phyloP scores from a whole-genome alignment of 2,329 filamentous ascomycete genomes.

The Tolypocladium album region DNA sequence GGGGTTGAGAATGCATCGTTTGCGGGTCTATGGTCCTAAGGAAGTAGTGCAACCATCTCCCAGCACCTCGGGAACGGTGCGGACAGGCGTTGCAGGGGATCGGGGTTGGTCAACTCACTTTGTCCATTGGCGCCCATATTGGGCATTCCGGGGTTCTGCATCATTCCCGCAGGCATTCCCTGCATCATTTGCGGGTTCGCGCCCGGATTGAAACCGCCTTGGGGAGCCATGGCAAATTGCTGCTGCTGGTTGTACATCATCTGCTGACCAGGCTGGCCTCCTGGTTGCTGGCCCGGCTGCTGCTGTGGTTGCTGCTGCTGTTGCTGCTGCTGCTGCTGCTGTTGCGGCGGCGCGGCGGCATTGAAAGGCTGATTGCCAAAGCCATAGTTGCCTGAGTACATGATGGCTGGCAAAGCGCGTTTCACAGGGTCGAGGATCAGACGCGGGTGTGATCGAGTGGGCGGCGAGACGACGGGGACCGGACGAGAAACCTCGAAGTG shows the following conservation, averaged over 20 bases:
- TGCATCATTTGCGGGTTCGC: slow-evolving; percentile 46
- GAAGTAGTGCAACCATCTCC: background rate
- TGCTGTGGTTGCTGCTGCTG: slow-evolving; percentile 33
- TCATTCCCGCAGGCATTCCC: slow-evolving; percentile 46
- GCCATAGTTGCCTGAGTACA: slow-evolving; percentile 46
- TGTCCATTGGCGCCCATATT: slow-evolving; percentile 50
- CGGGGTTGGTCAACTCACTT: slow-evolving; percentile 33
- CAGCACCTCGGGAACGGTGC: background rate
- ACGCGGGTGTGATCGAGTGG: background rate
- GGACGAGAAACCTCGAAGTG: background rate
- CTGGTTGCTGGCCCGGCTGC: slow-evolving; percentile 30
- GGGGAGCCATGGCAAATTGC: slow-evolving; percentile 43
- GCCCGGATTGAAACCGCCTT: slow-evolving; percentile 37
- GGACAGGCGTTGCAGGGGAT: background rate
- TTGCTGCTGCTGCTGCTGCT: slow-evolving; percentile 33
- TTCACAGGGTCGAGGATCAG: background rate
- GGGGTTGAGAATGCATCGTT: background rate
- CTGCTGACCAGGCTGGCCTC: slow-evolving; percentile 30
- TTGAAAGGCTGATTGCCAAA: slow-evolving; percentile 40
- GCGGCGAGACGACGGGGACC: background rate
- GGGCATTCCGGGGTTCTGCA: slow-evolving; percentile 50
- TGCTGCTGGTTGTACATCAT: slow-evolving; percentile 50
- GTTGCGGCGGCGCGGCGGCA: slow-evolving; percentile 36
- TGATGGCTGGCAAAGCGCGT: slow-evolving; percentile 17
- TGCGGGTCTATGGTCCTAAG: background rate